Base-by-base conservation (phyloP, 2,329 filamentous ascomycete genomes). In the Fusarium beomiforme region DNA sequence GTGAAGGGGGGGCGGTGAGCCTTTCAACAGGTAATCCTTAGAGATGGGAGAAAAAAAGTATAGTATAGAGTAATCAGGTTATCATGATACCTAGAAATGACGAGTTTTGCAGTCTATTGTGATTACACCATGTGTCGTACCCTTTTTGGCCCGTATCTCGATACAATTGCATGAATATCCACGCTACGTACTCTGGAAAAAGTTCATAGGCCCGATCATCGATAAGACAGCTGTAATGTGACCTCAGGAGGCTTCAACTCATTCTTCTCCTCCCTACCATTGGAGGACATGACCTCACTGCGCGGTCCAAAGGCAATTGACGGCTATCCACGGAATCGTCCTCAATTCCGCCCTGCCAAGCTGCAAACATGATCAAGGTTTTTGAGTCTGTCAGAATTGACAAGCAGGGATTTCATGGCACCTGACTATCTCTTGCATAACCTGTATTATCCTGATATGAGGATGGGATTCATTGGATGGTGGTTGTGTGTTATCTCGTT, bases 11-110 rank as follows among this genome's bases (percentile, higher is more conserved):
- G 53, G 50, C 62, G 26, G 62, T 65, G 59, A 67, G 67, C 70
- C 74, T 76, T 66, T 76, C 74, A 76, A 76, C 74, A 76, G 71
- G 69, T 64, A 44, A 42, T 41, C 55, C 36, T 34, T 55, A 64
- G 39, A 69, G 46, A 46, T n/a, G 46, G 54, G 24, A n/a, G 50
- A 61, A 66, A 43, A 43, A 26, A 33, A 34, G 17, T 46, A 33
- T 7, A 56, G 53, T 33, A 47, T 33, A 56, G 53, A 56, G 34
- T 72, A 72, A 67, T 66, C 53, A 64, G 62, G 67, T 54, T 58
- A 67, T 43, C 61, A 70, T 67, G 61, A 72, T 71, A 66, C 64
- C 47, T 65, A 60, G 10, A 54, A 26, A 65, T 57, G 49, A 51
- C 44, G 33, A 51, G 44, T 41, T 49, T 44, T 44, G 44, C 53